Conservation (phyloP, 2,329 filamentous ascomycete species). For the Cladosporium sp. region DNA sequence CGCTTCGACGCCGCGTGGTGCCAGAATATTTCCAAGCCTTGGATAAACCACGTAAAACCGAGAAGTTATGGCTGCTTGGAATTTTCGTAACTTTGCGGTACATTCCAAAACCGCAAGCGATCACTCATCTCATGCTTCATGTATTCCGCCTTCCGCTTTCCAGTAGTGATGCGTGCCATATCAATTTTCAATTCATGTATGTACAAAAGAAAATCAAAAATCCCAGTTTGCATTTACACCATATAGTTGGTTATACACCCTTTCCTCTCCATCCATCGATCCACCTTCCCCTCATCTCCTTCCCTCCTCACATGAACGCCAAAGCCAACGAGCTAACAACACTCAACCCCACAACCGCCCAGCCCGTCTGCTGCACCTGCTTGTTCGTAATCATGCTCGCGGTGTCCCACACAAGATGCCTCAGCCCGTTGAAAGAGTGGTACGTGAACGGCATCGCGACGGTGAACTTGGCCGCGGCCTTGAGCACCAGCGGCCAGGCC, state of each 20-base stretch:
- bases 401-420: constrained; percentile 66
- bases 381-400: constrained; percentile 57
- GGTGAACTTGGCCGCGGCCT: constrained; percentile 53
- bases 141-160: no score
- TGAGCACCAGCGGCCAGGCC: constrained; percentile 52
- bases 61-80: no score
- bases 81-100: no score
- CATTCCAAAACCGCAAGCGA: no score
- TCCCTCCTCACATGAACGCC: constrained; percentile 32
- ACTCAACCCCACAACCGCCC: constrained; percentile 54
- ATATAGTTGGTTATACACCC: neutral
- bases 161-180: no score
- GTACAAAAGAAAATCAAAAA: neutral
- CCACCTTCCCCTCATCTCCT: neutral
- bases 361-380: constrained; percentile 59
- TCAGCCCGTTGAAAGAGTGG: constrained; percentile 62
- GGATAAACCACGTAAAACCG: no score
- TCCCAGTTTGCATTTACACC: neutral
- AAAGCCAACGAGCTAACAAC: constrained; percentile 43
- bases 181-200: neutral
- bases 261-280: neutral
- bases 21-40: no score
- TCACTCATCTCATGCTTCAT: no score
- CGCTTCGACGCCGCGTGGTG: no score
- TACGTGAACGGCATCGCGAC: constrained; percentile 62